Evolutionary conservation across 495 filamentous ascomycete species (phyloP).

Genomic region (Letharia lupina): DNA sequence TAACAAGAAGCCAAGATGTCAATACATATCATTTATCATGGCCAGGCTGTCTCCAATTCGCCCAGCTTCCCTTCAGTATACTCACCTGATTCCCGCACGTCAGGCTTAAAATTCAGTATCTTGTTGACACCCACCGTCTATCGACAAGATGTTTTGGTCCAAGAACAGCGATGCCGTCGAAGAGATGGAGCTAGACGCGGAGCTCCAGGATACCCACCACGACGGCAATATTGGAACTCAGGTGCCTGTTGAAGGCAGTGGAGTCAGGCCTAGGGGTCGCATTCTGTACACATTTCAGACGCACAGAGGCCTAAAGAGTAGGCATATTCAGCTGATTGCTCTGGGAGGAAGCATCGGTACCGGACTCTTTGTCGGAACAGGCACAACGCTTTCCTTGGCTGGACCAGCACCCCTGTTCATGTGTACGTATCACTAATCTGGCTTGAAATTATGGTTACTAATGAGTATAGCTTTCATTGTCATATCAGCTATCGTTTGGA

Average conservation of each 20-base stretch:
- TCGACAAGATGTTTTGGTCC: background rate
- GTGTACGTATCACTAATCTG: constrained; percentile 22
- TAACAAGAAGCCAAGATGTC: background rate
- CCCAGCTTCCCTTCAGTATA: background rate
- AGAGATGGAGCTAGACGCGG: background rate
- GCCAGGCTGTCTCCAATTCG: background rate
- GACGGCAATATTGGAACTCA: background rate
- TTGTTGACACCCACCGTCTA: background rate
- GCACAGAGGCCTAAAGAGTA: constrained; percentile 33
- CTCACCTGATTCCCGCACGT: background rate
- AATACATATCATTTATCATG: background rate
- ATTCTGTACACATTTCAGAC: background rate
- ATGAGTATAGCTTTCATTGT: constrained; percentile 38
- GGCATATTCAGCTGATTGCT: constrained; percentile 60
- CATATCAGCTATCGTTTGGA: constrained; percentile 54
- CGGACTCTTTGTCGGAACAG: constrained; percentile 32
- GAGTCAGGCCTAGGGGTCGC: background rate
- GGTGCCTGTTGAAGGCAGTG: background rate
- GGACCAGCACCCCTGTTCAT: constrained; percentile 68
- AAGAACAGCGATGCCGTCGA: background rate
- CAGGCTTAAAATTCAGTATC: background rate
- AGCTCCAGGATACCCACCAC: background rate
- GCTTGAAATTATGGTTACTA: background rate
- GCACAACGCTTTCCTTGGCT: constrained; percentile 25
- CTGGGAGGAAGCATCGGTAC: constrained; percentile 65